Base-by-base conservation (phyloP, 75 land plant genomes). In the Ceratopteris richardii region DNA sequence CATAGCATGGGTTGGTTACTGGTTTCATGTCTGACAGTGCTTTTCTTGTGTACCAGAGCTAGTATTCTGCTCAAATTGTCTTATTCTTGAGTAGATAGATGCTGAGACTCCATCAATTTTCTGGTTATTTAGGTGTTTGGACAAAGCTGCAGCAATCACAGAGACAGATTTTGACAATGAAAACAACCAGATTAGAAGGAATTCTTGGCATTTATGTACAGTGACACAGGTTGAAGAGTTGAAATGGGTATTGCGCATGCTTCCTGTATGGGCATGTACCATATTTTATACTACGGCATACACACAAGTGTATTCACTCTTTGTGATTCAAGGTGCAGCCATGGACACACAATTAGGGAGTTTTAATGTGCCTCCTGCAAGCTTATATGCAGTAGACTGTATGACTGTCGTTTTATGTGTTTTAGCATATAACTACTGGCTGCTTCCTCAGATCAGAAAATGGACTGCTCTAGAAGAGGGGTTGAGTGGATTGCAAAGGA, bases 331-430 rank as follows among this genome's bases (percentile, higher is more conserved):
- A 54, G 97, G 85, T 0, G 65, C 80, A 23, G 84, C 85, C 1
- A 55, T 91, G 69, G 74, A 86, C 62, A 81, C 77, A 9, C 72
- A 73, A 58, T 48, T 91, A 51, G 85, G 85, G 4, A 42, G 52
- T 26, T 83, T 91, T n/a, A 73, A 83, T 44, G 79, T 86, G 27
- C 97, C 97, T 1, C 76, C 85, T 10, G 85, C 85, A 10, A 70
- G 75, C 31, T 69, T 82, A 59, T 71, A 83, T 1, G 79, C 56
- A 6, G 81, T 82, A 57, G 76, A 75, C 51, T 69, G 70, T n/a
- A 4, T 67, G 33, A 72, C 65, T 44, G 76, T 82, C 11, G 41
- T 72, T 65, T n/a, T n/a, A n/a, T n/a, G n/a, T n/a, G n/a, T n/a
- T n/a, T n/a, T n/a, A n/a, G n/a, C n/a, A n/a, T n/a, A 65, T 33